Evolutionary conservation across 768 basidiomycete species (phyloP), one percentile per base, ranked within the genome.

Genomic region (Macrolepiota fuliginosa): DNA sequence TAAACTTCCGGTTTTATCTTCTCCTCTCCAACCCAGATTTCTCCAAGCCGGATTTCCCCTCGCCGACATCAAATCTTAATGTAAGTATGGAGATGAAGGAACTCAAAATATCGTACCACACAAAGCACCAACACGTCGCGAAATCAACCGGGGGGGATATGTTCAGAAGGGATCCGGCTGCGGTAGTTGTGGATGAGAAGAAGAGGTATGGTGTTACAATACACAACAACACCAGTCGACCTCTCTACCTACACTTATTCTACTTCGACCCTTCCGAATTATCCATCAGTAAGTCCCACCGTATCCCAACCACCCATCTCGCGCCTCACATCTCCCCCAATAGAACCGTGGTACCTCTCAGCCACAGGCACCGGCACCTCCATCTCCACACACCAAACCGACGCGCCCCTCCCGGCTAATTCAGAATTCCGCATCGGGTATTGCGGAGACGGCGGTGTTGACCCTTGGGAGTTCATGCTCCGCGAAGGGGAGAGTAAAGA

Each of bases 241-340:
- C 70, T 5, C 61, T 81, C 6, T 80, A 78, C 51, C 67, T 76
- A 22, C 76, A 76, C 29, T 68, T 78, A 3, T 78, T 79, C 64
- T 75, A 77, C 58, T 81, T 81, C 54, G 79, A 81, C 50, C 75
- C 76, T 10, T 71, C 68, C n/a, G 74, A 74, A 55, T 61, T 78
- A 40, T 68, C 70, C 1, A 76, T 80, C 51, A 64, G 75, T 76
- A 50, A 58, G 73, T 63, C 10, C 7, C 19, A 3, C 19, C 17
- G 7, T 17, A 3, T n/a, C 17, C 19, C 19, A n/a, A n/a, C n/a
- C n/a, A n/a, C n/a, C n/a, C n/a, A n/a, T n/a, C n/a, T n/a, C n/a
- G n/a, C n/a, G n/a, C n/a, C n/a, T n/a, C n/a, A n/a, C n/a, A n/a
- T n/a, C n/a, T n/a, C n/a, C n/a, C n/a, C n/a, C 10, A 24, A 35